A percentile compares a stretch with the other conserved stretches of the same genome.
phyloP scores from a whole-genome alignment of 768 basidiomycete species.

The Tephrocybe sp. region DNA sequence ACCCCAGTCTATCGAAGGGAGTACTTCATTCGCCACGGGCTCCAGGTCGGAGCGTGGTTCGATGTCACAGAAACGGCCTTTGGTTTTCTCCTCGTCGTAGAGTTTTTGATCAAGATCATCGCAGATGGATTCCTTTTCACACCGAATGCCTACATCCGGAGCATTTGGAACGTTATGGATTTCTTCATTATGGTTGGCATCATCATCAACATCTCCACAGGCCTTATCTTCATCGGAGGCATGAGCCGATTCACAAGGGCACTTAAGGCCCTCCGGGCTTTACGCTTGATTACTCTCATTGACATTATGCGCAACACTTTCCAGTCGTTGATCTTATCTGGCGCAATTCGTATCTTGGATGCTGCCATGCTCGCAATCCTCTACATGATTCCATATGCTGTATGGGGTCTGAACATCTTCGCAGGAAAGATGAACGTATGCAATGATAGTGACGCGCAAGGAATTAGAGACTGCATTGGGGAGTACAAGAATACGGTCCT shows the following conservation, averaged over 20 bases:
- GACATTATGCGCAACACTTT: conserved; percentile 85
- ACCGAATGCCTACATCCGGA: conserved; percentile 87
- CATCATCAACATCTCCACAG: conserved; percentile 69
- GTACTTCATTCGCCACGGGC: conserved; percentile 61
- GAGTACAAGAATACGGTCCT: conserved; percentile 70
- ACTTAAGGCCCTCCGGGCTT: conserved; percentile 83
- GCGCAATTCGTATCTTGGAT: conserved; percentile 80
- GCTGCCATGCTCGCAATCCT: conserved; percentile 87
- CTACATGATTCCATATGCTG: conserved; percentile 89
- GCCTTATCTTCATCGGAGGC: conserved; percentile 72
- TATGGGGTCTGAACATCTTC: conserved; percentile 95
- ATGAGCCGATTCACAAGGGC: conserved; percentile 80
- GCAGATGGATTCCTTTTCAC: conserved; percentile 92
- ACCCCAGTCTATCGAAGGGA: conserved; percentile 80
- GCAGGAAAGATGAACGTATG: conserved; percentile 79
- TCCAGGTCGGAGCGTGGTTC: conserved; percentile 78
- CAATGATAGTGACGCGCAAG: conserved; percentile 62
- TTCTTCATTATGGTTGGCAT: conserved; percentile 80
- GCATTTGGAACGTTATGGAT: conserved; percentile 91
- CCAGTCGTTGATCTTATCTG: conserved; percentile 82
- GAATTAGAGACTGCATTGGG: conserved; percentile 63
- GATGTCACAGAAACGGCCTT: conserved; percentile 76
- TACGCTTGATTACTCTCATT: conserved; percentile 87
- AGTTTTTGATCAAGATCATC: conserved; percentile 86
- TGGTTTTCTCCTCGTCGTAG: conserved; percentile 66